Conservation (phyloP, 169 alveolate genomes). For the Cryptosporidium baileyi region DNA sequence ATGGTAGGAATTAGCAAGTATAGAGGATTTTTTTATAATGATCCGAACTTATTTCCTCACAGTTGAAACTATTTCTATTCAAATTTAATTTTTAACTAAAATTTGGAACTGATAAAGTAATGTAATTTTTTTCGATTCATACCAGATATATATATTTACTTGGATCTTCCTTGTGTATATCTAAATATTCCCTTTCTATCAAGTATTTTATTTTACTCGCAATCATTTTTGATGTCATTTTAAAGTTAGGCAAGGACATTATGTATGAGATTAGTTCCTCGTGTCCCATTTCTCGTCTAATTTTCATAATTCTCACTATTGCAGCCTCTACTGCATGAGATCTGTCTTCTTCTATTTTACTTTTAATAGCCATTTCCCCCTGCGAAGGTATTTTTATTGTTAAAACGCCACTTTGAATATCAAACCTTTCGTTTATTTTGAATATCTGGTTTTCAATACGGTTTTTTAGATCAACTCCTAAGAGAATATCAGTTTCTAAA, state of each 20-base stretch:
- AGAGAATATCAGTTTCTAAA: background rate
- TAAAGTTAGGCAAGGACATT: background rate
- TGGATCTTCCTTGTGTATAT: conserved; percentile 34
- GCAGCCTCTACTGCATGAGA: conserved; percentile 91
- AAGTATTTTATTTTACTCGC: conserved; percentile 8
- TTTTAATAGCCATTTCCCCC: conserved; percentile 72
- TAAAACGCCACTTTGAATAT: background rate
- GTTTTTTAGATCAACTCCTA: background rate
- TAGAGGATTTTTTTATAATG: too few species aligned
- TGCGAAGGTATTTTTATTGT: conserved; percentile 59
- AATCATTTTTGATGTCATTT: background rate
- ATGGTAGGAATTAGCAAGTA: too few species aligned
- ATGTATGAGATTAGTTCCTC: conserved; percentile 72
- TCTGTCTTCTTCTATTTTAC: conserved; percentile 82
- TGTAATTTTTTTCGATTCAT: too few species aligned
- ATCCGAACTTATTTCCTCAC: too few species aligned
- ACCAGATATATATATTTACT: background rate
- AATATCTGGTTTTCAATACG: too few species aligned
- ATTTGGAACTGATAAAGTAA: too few species aligned
- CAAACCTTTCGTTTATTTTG: background rate
- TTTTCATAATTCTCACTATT: conserved; percentile 89
- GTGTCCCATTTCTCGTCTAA: conserved; percentile 75
- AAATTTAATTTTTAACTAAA: too few species aligned
- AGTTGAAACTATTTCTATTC: too few species aligned
- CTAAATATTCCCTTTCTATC: conserved; percentile 43